Evolutionary conservation across 495 filamentous ascomycete species (phyloP).

Genomic region (Monascus purpureus): DNA sequence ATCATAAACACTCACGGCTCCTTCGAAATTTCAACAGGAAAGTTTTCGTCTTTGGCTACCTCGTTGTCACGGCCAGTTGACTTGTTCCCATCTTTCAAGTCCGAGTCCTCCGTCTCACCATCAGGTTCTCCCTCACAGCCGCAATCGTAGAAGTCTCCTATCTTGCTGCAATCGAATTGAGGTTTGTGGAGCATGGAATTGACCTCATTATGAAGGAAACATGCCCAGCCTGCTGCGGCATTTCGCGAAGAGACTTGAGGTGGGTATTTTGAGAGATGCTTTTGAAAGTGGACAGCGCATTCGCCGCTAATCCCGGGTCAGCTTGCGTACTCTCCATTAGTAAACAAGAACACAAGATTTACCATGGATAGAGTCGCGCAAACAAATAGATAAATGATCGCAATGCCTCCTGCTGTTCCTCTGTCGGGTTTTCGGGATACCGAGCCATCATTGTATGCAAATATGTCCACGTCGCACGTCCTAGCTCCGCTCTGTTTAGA

Average conservation of each 20-base stretch:
- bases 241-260: conserved; percentile 78
- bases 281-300: conserved; percentile 82
- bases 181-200: conserved; percentile 75
- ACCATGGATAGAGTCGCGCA: conserved; percentile 81
- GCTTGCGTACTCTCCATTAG: background rate
- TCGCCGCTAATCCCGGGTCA: conserved; percentile 51
- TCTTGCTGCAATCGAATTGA: conserved; percentile 74
- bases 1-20: conserved; percentile 20
- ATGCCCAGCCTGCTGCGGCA: conserved; percentile 81
- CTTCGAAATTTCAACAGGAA: conserved; percentile 26
- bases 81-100: conserved; percentile 3
- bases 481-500: conserved; percentile 60
- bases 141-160: conserved; percentile 91
- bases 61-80: conserved; percentile 2
- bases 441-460: conserved; percentile 92
- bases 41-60: conserved; percentile 6
- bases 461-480: conserved; percentile 80
- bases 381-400: conserved; percentile 81
- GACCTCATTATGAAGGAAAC: conserved; percentile 88
- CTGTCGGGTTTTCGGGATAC: conserved; percentile 73
- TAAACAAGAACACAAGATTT: conserved; percentile 3
- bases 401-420: conserved; percentile 72
- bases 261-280: conserved; percentile 69
- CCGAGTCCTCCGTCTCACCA: conserved; percentile 3
- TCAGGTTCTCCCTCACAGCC: conserved; percentile 56